A percentile compares a stretch with the other conserved stretches of the same genome.
Evolutionary conservation across 345 rosid species (phyloP).

Genomic region (Heritiera littoralis): DNA sequence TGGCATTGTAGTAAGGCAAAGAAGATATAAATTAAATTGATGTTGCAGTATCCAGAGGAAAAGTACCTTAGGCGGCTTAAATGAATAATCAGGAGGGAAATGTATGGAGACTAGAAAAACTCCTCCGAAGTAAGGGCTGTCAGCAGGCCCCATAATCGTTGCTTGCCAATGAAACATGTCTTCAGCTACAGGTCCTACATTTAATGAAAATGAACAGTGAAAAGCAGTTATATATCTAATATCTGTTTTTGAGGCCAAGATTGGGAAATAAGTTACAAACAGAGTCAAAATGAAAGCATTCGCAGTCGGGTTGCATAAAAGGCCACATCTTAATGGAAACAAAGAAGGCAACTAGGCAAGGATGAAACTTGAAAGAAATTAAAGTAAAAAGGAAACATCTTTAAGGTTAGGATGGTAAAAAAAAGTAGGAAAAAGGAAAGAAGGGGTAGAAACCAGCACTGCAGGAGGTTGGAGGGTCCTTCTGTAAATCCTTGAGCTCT

Average conservation of each 20-base stretch:
- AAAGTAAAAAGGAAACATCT: not conserved
- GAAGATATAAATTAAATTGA: not conserved
- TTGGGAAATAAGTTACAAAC: not conserved
- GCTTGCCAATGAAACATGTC: conserved; percentile 35
- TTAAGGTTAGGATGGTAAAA: not conserved
- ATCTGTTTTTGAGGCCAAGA: not conserved
- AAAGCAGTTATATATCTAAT: not conserved
- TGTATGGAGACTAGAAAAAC: not conserved
- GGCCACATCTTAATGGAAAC: not conserved
- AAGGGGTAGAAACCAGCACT: not conserved
- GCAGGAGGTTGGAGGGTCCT: conserved; percentile 20
- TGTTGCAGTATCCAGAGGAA: not conserved
- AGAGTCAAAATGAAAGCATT: not conserved
- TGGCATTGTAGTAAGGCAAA: not conserved
- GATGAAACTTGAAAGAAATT: not conserved
- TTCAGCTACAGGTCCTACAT: conserved; percentile 45
- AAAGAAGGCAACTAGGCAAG: not conserved
- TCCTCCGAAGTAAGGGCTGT: not conserved
- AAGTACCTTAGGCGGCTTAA: conserved; percentile 45
- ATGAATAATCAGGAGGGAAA: conserved; percentile 25
- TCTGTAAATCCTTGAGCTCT: conserved; percentile 21
- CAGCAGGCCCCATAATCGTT: not conserved
- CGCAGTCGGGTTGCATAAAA: not conserved
- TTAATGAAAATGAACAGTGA: not conserved
- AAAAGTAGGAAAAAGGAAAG: not conserved